Evolutionary conservation across 1,284 basidiomycete species (phyloP).

Genomic region (Melampsora occidentalis): DNA sequence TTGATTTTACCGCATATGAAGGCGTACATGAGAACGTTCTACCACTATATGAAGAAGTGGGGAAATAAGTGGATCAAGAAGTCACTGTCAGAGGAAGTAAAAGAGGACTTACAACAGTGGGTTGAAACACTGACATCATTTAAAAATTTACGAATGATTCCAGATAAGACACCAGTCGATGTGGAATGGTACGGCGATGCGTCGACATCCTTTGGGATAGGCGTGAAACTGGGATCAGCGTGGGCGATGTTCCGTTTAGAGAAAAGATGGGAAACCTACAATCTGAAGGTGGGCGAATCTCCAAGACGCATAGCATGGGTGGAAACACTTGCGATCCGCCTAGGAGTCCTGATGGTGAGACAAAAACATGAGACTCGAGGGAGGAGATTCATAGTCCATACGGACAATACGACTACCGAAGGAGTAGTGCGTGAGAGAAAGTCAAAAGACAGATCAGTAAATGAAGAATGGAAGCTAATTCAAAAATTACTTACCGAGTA

Average conservation of each 20-base stretch:
- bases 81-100: too few relatives aligned
- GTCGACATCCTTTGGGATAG: background rate
- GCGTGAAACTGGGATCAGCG: background rate
- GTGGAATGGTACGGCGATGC: background rate
- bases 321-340: background rate
- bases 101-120: too few relatives aligned
- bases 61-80: too few relatives aligned
- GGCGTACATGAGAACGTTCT: too few relatives aligned
- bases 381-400: background rate
- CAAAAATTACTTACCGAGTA: background rate
- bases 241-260: background rate
- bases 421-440: background rate
- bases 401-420: too few relatives aligned
- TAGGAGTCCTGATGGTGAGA: background rate
- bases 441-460: background rate
- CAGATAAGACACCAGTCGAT: background rate
- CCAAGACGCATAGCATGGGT: background rate
- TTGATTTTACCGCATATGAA: too few relatives aligned
- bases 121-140: too few relatives aligned
- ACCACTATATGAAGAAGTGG: too few relatives aligned
- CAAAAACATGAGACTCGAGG: too few relatives aligned
- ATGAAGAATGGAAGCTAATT: constrained; percentile 8
- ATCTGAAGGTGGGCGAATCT: background rate
- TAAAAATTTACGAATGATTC: too few relatives aligned
- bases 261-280: background rate